These are phyloP conservation scores for Hyaloscypha finlandica DNA, from an alignment of 495 filamentous ascomycete species.

Conservation along the genomic window DNA sequence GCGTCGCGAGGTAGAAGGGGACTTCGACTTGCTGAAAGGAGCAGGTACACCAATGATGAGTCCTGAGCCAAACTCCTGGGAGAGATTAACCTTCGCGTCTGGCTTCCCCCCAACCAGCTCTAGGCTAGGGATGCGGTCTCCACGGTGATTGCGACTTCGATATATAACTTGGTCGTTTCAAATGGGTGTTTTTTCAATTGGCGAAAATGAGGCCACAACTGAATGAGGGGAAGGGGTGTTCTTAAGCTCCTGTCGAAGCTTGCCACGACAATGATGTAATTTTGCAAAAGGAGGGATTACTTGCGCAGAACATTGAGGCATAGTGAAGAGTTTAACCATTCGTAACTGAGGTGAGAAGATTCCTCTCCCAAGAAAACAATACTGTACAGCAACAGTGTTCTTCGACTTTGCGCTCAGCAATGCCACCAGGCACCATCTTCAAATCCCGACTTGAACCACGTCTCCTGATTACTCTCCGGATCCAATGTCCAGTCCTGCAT, in stretches of 20 bases:
- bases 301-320: too few species aligned
- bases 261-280: neutral
- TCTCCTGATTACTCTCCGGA: conserved; percentile 18
- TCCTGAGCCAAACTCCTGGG: conserved; percentile 66
- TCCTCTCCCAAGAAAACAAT: neutral
- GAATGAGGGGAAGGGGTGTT: neutral
- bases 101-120: conserved; percentile 61
- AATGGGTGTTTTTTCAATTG: neutral
- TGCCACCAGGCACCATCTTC: conserved; percentile 18
- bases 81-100: conserved; percentile 81
- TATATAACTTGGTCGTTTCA: neutral
- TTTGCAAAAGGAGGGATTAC: too few species aligned
- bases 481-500: conserved; percentile 26
- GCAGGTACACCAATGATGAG: conserved; percentile 89
- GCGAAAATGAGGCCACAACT: neutral
- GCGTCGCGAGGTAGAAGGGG: too few species aligned
- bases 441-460: conserved; percentile 22
- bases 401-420: neutral
- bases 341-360: neutral
- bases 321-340: neutral
- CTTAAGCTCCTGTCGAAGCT: neutral
- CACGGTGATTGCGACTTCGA: conserved; percentile 46
- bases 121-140: conserved; percentile 62
- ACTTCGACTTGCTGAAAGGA: conserved; percentile 66
- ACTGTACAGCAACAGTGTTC: neutral